phyloP scores from a whole-genome alignment of 1,284 basidiomycete species.

The Malassezia pachydermatis region DNA sequence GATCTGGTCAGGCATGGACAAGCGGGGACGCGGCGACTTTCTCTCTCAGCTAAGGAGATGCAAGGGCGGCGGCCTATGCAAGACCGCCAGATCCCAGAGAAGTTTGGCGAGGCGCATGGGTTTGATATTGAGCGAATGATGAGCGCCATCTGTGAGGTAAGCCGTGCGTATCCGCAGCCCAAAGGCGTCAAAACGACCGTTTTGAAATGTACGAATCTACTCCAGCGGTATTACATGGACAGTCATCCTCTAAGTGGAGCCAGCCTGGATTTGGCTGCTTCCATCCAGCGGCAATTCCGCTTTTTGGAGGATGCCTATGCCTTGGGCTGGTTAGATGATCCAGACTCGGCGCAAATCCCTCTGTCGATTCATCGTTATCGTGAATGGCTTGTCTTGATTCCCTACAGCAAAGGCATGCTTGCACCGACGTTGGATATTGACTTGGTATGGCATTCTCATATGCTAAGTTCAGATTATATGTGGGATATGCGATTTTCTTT shows the following conservation, averaged over 20 bases:
- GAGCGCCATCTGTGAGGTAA: too few species aligned
- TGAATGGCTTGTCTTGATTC: slow-evolving; percentile 24
- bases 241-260: neutral
- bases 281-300: neutral
- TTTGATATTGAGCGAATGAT: neutral
- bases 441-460: slow-evolving; percentile 36
- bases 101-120: neutral
- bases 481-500: slow-evolving; percentile 21
- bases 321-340: neutral
- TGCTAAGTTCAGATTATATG: slow-evolving; percentile 22
- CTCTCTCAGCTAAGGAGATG: neutral
- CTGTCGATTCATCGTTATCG: too few species aligned
- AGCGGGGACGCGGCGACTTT: neutral
- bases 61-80: too few species aligned
- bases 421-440: slow-evolving; percentile 37
- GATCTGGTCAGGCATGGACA: too few species aligned
- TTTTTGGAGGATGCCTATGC: neutral
- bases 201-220: too few species aligned
- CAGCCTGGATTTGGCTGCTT: neutral
- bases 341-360: neutral
- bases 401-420: slow-evolving; percentile 13
- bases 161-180: neutral
- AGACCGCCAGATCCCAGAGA: too few species aligned
- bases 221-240: too few species aligned
- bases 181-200: neutral